Evolutionary conservation across 371 early-diverging fungal genomes (phyloP), one percentile per base, ranked within the genome.

Genomic region (Rhizomucor miehei): DNA sequence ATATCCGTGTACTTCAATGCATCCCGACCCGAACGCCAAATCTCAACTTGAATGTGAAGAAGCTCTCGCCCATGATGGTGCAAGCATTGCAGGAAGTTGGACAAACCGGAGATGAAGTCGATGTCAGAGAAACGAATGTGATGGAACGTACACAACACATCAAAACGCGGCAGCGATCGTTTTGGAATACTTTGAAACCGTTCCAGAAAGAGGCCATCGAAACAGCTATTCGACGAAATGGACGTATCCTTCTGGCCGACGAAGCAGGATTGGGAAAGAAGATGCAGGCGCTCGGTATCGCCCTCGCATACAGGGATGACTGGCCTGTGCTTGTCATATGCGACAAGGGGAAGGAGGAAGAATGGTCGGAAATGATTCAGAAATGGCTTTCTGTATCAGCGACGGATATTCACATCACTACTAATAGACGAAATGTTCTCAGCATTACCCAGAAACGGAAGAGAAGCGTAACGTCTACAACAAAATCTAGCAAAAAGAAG

Each of bases 201-300:
- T 80, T 77, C 54, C 88, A 89, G 56, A 61, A 58, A 38, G 72
- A 82, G 37, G 82, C 71, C 0, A 80, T 89, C 0, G 48, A 46
- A 13, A 48, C 59, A 54, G 82, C 74, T 8, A 21, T 85, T 6
- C 59, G 62, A 16, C 63, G 65, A 23, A 49, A 67, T 2, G 88
- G 88, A 0, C 56, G 85, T 38, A 51, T 88, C 6, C 49, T 99
- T 44, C 66, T 99, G 55, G 96, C 95, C 0, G 99, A 99, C 67
- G 97, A 98, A 70, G 94, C 95, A 93, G 95, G 97, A 13, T 62
- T 95, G 9, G 96, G 94, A 10, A 92, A 92, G 69, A 90, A 90
- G 1, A 86, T 98, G 44, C 97, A 99, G 68, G 95, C 98, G 59
- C 34, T 90, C 4, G 78, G 81, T 2, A 58, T 87, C 2, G 64